phyloP scores from a whole-genome alignment of 768 basidiomycete genomes.

The Pleurotus pulmonarius region DNA sequence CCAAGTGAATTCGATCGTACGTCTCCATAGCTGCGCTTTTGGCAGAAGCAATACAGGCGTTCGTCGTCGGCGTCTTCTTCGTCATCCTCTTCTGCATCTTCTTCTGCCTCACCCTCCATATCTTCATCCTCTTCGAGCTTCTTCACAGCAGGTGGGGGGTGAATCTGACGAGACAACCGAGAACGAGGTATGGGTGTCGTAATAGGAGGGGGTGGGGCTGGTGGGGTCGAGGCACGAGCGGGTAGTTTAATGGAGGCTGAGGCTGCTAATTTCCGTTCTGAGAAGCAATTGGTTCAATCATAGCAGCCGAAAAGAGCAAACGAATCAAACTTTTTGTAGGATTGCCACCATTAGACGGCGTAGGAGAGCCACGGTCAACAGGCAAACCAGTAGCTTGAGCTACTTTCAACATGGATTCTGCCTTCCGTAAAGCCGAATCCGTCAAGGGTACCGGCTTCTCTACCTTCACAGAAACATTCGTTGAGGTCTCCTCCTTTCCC shows the following conservation, averaged over 20 bases:
- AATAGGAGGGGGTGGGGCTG: conserved; percentile 13
- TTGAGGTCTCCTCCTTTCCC: not conserved
- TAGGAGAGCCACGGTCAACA: not conserved
- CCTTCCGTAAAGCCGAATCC: not conserved
- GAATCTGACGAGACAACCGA: conserved; percentile 32
- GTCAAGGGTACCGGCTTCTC: not conserved
- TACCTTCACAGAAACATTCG: not conserved
- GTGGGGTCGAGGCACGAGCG: conserved; percentile 22
- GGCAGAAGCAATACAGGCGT: conserved; percentile 39
- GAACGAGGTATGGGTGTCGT: conserved; percentile 25
- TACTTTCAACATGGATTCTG: not conserved
- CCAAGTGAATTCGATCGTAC: conserved; percentile 17
- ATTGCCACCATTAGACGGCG: not conserved
- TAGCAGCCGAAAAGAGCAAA: not conserved
- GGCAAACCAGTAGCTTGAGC: not conserved
- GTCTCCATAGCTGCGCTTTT: conserved; percentile 37
- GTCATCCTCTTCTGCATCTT: conserved; percentile 14
- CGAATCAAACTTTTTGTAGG: not conserved
- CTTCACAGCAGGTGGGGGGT: conserved; percentile 10
- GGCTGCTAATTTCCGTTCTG: conserved; percentile 32
- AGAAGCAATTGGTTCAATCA: not conserved
- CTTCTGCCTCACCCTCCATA: conserved; percentile 14
- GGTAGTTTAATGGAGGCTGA: conserved; percentile 33
- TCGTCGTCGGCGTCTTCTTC: conserved; percentile 27
- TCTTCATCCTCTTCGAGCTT: conserved; percentile 15